Conservation (phyloP, 768 basidiomycete genomes). For the Xerocomellus intermedius region DNA sequence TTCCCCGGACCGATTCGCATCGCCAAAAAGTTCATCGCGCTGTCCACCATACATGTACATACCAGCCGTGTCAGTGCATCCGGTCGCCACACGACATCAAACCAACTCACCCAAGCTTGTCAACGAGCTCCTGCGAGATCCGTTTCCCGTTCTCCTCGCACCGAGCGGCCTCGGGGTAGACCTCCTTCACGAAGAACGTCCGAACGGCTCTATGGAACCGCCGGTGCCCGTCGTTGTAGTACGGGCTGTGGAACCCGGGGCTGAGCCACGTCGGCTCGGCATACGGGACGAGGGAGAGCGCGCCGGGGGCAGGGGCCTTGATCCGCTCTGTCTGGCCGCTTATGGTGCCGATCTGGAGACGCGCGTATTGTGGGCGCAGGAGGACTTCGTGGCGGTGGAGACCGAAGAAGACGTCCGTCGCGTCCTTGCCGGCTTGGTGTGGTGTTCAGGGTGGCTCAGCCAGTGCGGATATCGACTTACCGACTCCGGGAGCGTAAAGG, state of each 20-base stretch:
- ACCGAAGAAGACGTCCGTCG: slow-evolving; percentile 80
- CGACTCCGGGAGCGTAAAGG: slow-evolving; percentile 61
- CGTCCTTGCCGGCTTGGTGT: slow-evolving; percentile 63
- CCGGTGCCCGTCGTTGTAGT: slow-evolving; percentile 73
- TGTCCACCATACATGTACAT: slow-evolving; percentile 24
- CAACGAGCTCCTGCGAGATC: slow-evolving; percentile 80
- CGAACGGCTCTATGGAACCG: slow-evolving; percentile 75
- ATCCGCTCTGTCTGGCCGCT: slow-evolving; percentile 56
- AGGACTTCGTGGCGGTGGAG: slow-evolving; percentile 84
- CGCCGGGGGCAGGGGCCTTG: slow-evolving; percentile 54
- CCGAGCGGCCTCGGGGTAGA: slow-evolving; percentile 68
- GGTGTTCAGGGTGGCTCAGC: background rate
- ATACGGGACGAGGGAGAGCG: slow-evolving; percentile 76
- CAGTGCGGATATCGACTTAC: slow-evolving; percentile 36
- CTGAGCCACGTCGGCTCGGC: slow-evolving; percentile 83
- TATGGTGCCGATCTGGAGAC: slow-evolving; percentile 66
- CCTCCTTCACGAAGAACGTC: slow-evolving; percentile 71
- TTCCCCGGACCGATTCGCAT: slow-evolving; percentile 80
- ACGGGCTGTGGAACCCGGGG: slow-evolving; percentile 67
- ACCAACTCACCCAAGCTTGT: slow-evolving; percentile 70
- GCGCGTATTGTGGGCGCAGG: slow-evolving; percentile 65
- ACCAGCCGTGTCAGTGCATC: background rate
- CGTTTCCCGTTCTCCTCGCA: slow-evolving; percentile 88
- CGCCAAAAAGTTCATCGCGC: slow-evolving; percentile 60
- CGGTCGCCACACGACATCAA: background rate